Evolutionary conservation across 192 early-diverging fungal genomes (phyloP), one percentile per base, ranked within the genome.

Genomic region (Coemansia nantahalensis): DNA sequence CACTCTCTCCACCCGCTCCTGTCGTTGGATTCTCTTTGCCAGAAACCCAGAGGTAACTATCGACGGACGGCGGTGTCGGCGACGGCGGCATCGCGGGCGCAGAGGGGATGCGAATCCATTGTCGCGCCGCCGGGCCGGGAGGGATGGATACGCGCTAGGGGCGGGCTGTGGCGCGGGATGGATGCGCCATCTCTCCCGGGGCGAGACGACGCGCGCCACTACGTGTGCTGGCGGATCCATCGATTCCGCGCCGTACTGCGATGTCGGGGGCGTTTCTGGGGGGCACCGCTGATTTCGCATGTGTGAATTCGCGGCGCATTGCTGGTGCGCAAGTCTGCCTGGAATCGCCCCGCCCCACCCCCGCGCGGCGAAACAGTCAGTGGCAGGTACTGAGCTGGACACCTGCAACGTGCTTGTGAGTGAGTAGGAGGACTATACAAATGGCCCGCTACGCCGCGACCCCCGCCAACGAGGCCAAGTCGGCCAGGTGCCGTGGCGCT

Each of bases 401-500:
- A 7, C 3, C 26, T 28, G 26, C 30, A 67, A 60, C 42, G 41
- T 59, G 19, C 40, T 58, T 22, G 10, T 67, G 18, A n/a, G 56
- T 24, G 38, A 31, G 53, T 63, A 62, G 68, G 52, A 62, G 50
- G 57, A 48, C 22, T 57, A 40, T 54, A 54, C 46, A 63, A 56
- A 77, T 90, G 87, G 85, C 84, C 65, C 84, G 88, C 78, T 90
- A 90, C 86, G 80, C 86, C 79, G 86, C 85, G 71, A 84, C 85
- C 74, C 85, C 86, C 49, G 85, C 81, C 77, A 88, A 88, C 83
- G 76, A 80, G 75, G 68, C 80, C 59, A 90, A 90, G 84, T 81
- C 86, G 79, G 89, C 89, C 67, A 86, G 90, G 84, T 83, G 92
- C 68, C 86, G 89, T 52, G 93, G 91, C 62, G 85, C 85, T 43